Conservation (phyloP, 1,284 basidiomycete species). For the Exobasidium rhododendri region DNA sequence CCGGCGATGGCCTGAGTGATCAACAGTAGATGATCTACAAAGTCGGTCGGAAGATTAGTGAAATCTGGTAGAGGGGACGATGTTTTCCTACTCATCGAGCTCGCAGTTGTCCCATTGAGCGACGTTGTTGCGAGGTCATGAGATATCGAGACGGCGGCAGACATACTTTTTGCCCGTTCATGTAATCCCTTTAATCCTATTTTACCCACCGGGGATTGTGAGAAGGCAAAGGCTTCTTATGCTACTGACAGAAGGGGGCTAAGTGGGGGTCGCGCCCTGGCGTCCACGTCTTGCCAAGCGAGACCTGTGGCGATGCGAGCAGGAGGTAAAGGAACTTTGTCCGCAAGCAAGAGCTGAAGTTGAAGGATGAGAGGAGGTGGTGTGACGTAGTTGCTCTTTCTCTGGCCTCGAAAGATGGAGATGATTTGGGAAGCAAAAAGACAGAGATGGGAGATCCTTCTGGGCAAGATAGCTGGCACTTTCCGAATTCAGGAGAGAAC, state of each 20-base stretch:
- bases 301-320: neutral
- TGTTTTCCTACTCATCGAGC: slow-evolving; percentile 36
- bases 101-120: neutral
- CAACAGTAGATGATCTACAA: slow-evolving; percentile 45
- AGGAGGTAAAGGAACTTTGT: neutral
- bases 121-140: neutral
- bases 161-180: slow-evolving; percentile 6
- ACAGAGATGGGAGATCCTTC: too few species aligned
- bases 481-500: too few species aligned
- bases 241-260: too few species aligned
- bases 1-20: slow-evolving; percentile 42
- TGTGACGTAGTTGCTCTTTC: neutral
- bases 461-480: too few species aligned
- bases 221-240: too few species aligned
- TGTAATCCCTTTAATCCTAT: neutral
- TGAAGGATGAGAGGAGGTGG: neutral
- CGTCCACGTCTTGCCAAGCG: neutral
- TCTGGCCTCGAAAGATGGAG: neutral
- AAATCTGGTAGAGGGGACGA: slow-evolving; percentile 36
- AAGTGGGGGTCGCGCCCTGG: too few species aligned
- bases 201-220: too few species aligned
- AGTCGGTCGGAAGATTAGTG: slow-evolving; percentile 35
- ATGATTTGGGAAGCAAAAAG: too few species aligned
- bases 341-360: neutral
- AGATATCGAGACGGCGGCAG: slow-evolving; percentile 13